These are phyloP conservation scores for Cercophora scortea DNA, from an alignment of 495 filamentous ascomycete species.

Conservation along the genomic window DNA sequence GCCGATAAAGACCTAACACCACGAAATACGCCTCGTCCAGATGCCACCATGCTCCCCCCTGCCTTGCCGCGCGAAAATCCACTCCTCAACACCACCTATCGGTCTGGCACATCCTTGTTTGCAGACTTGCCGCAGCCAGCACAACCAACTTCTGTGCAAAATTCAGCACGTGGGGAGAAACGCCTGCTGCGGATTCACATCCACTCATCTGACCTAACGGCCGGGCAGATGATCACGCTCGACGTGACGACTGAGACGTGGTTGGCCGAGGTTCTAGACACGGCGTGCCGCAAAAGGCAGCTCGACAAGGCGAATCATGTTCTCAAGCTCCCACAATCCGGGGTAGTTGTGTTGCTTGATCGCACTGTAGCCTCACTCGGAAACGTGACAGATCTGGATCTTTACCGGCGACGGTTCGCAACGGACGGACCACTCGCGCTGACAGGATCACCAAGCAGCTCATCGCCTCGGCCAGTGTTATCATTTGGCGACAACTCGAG, in stretches of 20 bases:
- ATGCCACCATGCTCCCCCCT: constrained; percentile 19
- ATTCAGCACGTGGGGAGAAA: constrained; percentile 53
- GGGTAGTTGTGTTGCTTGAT: constrained; percentile 73
- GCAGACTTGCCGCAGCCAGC: constrained; percentile 59
- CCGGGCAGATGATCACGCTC: constrained; percentile 60
- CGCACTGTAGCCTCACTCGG: constrained; percentile 86
- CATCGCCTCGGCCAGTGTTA: constrained; percentile 69
- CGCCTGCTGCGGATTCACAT: constrained; percentile 73
- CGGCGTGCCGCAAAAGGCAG: constrained; percentile 81
- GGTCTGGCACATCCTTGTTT: constrained; percentile 45
- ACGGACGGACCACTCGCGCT: constrained; percentile 70
- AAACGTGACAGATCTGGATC: constrained; percentile 73
- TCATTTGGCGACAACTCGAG: constrained; percentile 43
- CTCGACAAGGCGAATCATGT: constrained; percentile 86
- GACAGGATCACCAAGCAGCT: constrained; percentile 71
- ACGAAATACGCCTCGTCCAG: constrained; percentile 36
- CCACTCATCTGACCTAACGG: constrained; percentile 61
- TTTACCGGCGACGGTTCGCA: constrained; percentile 76
- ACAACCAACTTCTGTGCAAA: constrained; percentile 50
- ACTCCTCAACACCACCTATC: constrained; percentile 49
- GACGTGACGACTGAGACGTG: constrained; percentile 91
- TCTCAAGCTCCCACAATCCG: constrained; percentile 77
- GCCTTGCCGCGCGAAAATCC: constrained; percentile 46
- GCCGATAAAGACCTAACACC: constrained; percentile 28
- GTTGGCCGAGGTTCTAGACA: constrained; percentile 84